Conservation (phyloP, 164 flowering plant species). For the Vitis cinerea region DNA sequence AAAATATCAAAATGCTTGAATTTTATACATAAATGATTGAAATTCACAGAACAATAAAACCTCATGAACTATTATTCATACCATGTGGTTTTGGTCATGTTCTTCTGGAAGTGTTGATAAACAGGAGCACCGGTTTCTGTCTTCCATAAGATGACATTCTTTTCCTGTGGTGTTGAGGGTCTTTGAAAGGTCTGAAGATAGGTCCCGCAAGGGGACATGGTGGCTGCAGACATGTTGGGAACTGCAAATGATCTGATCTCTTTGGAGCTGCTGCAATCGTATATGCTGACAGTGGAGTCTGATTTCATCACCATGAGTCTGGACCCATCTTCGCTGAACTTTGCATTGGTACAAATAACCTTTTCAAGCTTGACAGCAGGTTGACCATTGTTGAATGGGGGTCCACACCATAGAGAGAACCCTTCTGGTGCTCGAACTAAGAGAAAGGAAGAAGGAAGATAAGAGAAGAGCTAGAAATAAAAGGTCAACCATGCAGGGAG, state of each 20-base stretch:
- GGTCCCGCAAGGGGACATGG: constrained; percentile 79
- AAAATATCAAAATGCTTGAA: too few species aligned
- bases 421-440: constrained; percentile 81
- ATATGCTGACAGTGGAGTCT: constrained; percentile 50
- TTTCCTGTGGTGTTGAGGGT: constrained; percentile 64
- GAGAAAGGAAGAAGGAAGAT: constrained; percentile 1
- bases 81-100: constrained; percentile 84
- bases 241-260: constrained; percentile 66
- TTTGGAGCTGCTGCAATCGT: constrained; percentile 42
- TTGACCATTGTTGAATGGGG: constrained; percentile 72
- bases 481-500: background rate
- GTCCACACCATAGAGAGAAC: constrained; percentile 77
- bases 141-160: constrained; percentile 78
- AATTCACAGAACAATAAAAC: background rate
- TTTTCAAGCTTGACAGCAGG: constrained; percentile 61
- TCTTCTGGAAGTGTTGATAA: constrained; percentile 76
- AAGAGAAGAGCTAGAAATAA: background rate
- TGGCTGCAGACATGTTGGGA: constrained; percentile 62
- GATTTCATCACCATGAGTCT: constrained; percentile 69
- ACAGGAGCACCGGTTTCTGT: constrained; percentile 55
- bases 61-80: constrained; percentile 17
- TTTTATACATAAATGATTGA: too few species aligned
- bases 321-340: constrained; percentile 79
- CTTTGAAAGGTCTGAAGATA: constrained; percentile 91
- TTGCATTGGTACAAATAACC: constrained; percentile 54